Percentiles rank a stretch among this genome's conserved stretches.
Evolutionary conservation across 768 basidiomycete species (phyloP).

Genomic region (Phylloporus rhodoxanthus): DNA sequence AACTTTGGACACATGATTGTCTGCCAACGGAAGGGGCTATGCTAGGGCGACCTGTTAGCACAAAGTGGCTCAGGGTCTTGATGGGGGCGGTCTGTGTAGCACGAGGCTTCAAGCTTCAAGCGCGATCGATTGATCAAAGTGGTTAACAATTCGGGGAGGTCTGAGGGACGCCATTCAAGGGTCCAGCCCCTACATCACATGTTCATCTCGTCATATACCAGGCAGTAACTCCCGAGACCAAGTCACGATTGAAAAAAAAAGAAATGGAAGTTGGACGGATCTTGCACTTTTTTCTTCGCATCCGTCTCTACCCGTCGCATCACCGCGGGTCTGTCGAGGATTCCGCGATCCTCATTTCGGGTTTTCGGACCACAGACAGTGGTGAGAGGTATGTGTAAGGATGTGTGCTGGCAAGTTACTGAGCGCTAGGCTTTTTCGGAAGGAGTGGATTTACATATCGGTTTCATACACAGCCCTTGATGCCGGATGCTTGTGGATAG

Average conservation of each 20-base stretch:
- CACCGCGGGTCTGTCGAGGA: slow-evolving; percentile 15
- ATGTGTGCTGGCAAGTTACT: neutral
- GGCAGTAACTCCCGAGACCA: neutral
- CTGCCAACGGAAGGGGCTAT: slow-evolving; percentile 5
- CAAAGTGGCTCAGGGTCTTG: neutral
- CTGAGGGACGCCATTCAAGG: neutral
- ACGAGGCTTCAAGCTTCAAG: neutral
- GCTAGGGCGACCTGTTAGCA: neutral
- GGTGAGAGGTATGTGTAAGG: neutral
- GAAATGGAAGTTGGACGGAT: slow-evolving; percentile 9
- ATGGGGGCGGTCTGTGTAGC: neutral
- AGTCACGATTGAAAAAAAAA: slow-evolving; percentile 1
- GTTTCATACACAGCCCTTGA: slow-evolving; percentile 4
- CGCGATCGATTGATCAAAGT: neutral
- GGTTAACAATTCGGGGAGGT: neutral
- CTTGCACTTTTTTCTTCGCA: slow-evolving; percentile 4
- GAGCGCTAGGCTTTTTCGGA: neutral
- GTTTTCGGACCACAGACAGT: neutral
- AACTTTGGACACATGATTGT: neutral
- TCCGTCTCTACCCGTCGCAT: slow-evolving; percentile 5
- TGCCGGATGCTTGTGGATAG: neutral
- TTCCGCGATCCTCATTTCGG: slow-evolving; percentile 23
- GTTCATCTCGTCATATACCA: slow-evolving; percentile 9
- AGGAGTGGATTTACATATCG: slow-evolving; percentile 5
- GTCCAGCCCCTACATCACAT: slow-evolving; percentile 5